These are phyloP conservation scores for Kwoniella pini DNA, from an alignment of 768 basidiomycete species.

Conservation along the genomic window DNA sequence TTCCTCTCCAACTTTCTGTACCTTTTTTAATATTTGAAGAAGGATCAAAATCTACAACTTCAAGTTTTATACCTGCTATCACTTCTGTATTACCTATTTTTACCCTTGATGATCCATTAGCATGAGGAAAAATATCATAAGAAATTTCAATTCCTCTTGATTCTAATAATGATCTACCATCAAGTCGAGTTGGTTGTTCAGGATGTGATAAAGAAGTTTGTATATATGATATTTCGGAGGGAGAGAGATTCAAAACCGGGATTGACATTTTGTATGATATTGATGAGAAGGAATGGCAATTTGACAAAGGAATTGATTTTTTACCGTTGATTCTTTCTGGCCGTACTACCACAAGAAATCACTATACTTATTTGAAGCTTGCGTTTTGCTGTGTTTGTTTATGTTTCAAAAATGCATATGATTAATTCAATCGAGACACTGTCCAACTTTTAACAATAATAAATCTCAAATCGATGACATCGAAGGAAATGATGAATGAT, in stretches of 20 bases:
- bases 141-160: slow-evolving; percentile 40
- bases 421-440: too few species aligned
- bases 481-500: background rate
- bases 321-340: too few species aligned
- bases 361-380: too few species aligned
- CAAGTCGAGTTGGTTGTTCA: slow-evolving; percentile 42
- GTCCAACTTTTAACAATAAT: background rate
- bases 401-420: too few species aligned
- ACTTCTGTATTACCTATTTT: slow-evolving; percentile 47
- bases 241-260: slow-evolving; percentile 32
- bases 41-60: slow-evolving; percentile 42
- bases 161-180: slow-evolving; percentile 39
- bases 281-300: background rate
- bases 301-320: too few species aligned
- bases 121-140: slow-evolving; percentile 50
- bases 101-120: slow-evolving; percentile 48
- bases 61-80: slow-evolving; percentile 50
- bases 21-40: slow-evolving; percentile 16
- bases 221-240: slow-evolving; percentile 50
- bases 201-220: slow-evolving; percentile 45
- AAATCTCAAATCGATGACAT: too few species aligned
- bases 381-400: too few species aligned
- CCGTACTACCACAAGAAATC: too few species aligned
- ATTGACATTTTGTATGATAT: slow-evolving; percentile 14
- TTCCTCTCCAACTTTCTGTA: slow-evolving; percentile 40